Percentiles rank a stretch among this genome's conserved stretches.
Conservation (phyloP, 768 basidiomycete species). For the Paxillus rubicundulus region DNA sequence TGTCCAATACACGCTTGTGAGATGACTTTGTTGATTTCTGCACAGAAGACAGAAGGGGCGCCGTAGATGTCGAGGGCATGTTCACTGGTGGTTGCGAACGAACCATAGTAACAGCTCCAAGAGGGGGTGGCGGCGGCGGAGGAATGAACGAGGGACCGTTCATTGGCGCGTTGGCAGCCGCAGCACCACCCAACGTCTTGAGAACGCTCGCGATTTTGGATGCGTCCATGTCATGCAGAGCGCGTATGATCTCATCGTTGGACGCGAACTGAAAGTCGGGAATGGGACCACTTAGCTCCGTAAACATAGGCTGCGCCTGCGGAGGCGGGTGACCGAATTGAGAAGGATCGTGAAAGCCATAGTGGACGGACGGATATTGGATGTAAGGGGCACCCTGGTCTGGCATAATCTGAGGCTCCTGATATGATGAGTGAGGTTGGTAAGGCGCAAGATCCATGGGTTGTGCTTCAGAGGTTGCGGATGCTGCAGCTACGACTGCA, state of each 20-base stretch:
- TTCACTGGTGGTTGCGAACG: slow-evolving; percentile 41
- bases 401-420: slow-evolving; percentile 31
- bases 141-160: slow-evolving; percentile 19
- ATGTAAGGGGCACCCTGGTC: slow-evolving; percentile 25
- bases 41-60: slow-evolving; percentile 40
- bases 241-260: slow-evolving; percentile 72
- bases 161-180: slow-evolving; percentile 39
- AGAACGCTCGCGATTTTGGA: slow-evolving; percentile 68
- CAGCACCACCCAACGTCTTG: slow-evolving; percentile 60
- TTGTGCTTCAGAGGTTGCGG: slow-evolving; percentile 43
- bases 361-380: slow-evolving; percentile 32
- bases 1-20: slow-evolving; percentile 41
- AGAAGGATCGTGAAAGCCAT: slow-evolving; percentile 27
- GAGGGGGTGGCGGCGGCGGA: slow-evolving; percentile 16
- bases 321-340: slow-evolving; percentile 26
- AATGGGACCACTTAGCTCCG: slow-evolving; percentile 19
- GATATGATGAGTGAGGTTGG: slow-evolving; percentile 33
- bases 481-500: slow-evolving; percentile 63
- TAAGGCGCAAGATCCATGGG: slow-evolving; percentile 26
- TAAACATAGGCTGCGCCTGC: slow-evolving; percentile 28
- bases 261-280: slow-evolving; percentile 47
- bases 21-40: slow-evolving; percentile 34
- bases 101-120: slow-evolving; percentile 24
- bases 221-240: slow-evolving; percentile 66
- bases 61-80: slow-evolving; percentile 40